phyloP scores from a whole-genome alignment of 2,329 filamentous ascomycete species.

The Talaromyces islandicus region DNA sequence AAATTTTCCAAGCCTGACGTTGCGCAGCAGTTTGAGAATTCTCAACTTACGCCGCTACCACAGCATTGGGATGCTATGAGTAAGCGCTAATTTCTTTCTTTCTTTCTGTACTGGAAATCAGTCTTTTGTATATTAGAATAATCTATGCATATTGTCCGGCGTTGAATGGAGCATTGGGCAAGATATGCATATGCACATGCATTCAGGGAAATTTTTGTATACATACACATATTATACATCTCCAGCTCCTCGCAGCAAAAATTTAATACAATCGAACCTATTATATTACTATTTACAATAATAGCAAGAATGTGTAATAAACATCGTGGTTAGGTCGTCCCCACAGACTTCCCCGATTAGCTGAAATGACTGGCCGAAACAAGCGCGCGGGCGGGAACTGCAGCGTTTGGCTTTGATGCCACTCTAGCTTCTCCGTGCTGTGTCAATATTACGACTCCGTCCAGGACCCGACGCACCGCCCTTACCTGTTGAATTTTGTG shows the following conservation, averaged over 20 bases:
- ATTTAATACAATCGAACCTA: background rate
- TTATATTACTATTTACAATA: too few relatives aligned
- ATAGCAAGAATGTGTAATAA: background rate
- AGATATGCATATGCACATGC: background rate
- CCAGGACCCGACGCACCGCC: background rate
- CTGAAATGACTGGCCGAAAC: background rate
- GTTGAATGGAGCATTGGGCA: background rate
- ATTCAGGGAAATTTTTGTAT: background rate
- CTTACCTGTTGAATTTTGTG: background rate
- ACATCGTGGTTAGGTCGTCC: background rate
- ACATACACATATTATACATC: background rate
- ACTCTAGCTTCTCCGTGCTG: constrained; percentile 32
- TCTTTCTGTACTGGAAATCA: too few relatives aligned
- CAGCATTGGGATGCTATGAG: constrained; percentile 12
- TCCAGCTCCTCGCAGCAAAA: background rate
- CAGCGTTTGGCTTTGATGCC: constrained; percentile 22
- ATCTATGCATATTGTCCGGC: background rate
- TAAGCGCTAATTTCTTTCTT: background rate
- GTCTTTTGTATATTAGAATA: background rate
- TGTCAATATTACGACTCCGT: background rate
- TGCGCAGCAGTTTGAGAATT: constrained; percentile 12
- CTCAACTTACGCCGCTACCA: constrained; percentile 18
- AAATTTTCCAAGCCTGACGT: constrained; percentile 23
- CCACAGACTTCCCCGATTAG: background rate
- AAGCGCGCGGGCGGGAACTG: constrained; percentile 18